These are phyloP conservation scores for Trichophyton rubrum DNA, from an alignment of 2,329 filamentous ascomycete species.

Conservation along the genomic window DNA sequence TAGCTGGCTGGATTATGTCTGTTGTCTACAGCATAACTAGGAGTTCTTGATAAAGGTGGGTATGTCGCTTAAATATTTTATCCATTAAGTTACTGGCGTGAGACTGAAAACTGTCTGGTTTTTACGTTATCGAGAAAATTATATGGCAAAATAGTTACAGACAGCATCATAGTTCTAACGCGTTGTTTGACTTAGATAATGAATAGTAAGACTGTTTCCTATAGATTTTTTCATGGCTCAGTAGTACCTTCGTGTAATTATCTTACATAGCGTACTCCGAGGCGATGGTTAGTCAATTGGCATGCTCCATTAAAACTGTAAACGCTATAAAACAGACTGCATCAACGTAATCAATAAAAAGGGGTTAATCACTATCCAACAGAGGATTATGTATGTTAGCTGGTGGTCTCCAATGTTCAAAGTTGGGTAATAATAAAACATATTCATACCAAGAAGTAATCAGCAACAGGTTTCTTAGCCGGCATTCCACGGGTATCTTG, in stretches of 20 bases:
- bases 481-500: constrained; percentile 96
- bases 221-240: background rate
- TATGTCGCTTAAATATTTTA: background rate
- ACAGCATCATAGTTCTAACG: no score
- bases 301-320: background rate
- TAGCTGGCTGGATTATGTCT: background rate
- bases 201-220: background rate
- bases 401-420: background rate
- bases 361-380: background rate
- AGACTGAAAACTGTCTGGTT: background rate
- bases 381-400: background rate
- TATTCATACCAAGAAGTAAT: constrained; percentile 65
- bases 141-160: no score
- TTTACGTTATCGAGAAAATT: background rate
- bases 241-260: background rate
- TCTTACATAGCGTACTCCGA: background rate
- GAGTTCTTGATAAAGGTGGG: background rate
- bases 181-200: background rate
- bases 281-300: background rate
- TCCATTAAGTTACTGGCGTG: background rate
- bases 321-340: background rate
- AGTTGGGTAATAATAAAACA: background rate
- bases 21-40: background rate
- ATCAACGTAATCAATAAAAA: background rate
- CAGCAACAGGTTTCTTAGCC: constrained; percentile 92